Base-by-base conservation (phyloP, 495 filamentous ascomycete species). In the Margaritispora aquatica region DNA sequence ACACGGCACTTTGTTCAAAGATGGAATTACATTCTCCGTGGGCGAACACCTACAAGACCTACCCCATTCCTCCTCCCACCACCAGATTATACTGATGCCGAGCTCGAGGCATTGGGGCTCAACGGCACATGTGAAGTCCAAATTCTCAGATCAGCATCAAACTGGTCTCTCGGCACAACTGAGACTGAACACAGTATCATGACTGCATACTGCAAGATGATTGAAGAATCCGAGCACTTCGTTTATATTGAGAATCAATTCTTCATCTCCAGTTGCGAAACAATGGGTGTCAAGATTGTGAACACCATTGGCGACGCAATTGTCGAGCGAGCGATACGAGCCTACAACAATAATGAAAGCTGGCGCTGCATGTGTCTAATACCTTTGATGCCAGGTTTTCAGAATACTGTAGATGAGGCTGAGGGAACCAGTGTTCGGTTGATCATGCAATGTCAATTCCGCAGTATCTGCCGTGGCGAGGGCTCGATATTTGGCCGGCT, bases 171-270 rank as follows among this genome's bases (percentile, higher is more conserved):
- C 1, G 94, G 94, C 27, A 91, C 90, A 27, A 85, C 88, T 2
- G 81, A 93, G 46, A 88, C 85, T 0, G 94, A 99, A 65, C 84
- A 90, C 66, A 97, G 93, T 70, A 99, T 99, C 65, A 90, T 94
- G 81, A 91, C 87, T 57, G 94, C 94, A 26, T 99, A 99, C 64
- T 81, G 94, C 65, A 94, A 96, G 68, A 79, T 94, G 71, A 99
- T 99, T 55, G 86, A 94, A 66, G 83, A 91, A 55, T 96, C 91
- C 9, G 92, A 99, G 50, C 94, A 97, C 66, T 96, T 97, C 61
- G 90, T 99, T 58, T 97, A 99, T 70, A 96, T 99, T 60, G 94
- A 99, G 67, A 99, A 99, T 69, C 94, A 99, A 70, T 99, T 99
- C 76, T 99, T 96, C 74, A 89, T 99, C 74, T 94, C 86, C 55